phyloP scores from a whole-genome alignment of 2,329 filamentous ascomycete genomes.

The Dothideomycetidae sp. region DNA sequence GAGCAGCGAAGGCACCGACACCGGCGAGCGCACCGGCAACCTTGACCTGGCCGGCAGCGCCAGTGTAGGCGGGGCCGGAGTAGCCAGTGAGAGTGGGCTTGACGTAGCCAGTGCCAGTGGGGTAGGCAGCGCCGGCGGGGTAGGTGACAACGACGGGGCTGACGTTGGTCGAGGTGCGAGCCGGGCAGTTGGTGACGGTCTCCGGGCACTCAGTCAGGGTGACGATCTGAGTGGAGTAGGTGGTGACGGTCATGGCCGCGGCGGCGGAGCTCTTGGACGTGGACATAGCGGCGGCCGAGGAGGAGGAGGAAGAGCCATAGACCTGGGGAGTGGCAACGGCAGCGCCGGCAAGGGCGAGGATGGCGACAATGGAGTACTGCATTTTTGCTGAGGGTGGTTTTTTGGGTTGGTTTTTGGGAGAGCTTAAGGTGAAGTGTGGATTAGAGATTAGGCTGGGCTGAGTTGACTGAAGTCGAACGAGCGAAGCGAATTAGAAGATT shows the following conservation, averaged over 20 bases:
- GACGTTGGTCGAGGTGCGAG: slow-evolving; percentile 9
- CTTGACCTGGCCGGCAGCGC: slow-evolving; percentile 11
- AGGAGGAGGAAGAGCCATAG: background rate
- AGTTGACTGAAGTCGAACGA: slow-evolving; percentile 11
- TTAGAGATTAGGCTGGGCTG: slow-evolving; percentile 11
- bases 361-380: slow-evolving; percentile 19
- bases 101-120: slow-evolving; percentile 10
- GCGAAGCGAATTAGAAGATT: slow-evolving; percentile 17
- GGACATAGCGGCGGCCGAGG: background rate
- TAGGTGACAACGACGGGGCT: slow-evolving; percentile 11
- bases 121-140: slow-evolving; percentile 8
- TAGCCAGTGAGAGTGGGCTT: slow-evolving; percentile 6
- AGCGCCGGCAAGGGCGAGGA: slow-evolving; percentile 18
- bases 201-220: slow-evolving; percentile 12
- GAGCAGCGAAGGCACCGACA: slow-evolving; percentile 14
- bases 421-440: slow-evolving; percentile 2
- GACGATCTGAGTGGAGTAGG: slow-evolving; percentile 11
- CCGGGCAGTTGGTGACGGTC: slow-evolving; percentile 11
- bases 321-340: slow-evolving; percentile 7
- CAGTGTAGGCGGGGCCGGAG: slow-evolving; percentile 9
- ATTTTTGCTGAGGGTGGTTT: slow-evolving; percentile 14
- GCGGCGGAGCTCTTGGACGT: no score
- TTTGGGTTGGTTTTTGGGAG: slow-evolving; percentile 11
- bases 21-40: slow-evolving; percentile 10
- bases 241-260: slow-evolving; percentile 10